Conservation (phyloP, 2,329 filamentous ascomycete genomes). For the Claviceps sp. region DNA sequence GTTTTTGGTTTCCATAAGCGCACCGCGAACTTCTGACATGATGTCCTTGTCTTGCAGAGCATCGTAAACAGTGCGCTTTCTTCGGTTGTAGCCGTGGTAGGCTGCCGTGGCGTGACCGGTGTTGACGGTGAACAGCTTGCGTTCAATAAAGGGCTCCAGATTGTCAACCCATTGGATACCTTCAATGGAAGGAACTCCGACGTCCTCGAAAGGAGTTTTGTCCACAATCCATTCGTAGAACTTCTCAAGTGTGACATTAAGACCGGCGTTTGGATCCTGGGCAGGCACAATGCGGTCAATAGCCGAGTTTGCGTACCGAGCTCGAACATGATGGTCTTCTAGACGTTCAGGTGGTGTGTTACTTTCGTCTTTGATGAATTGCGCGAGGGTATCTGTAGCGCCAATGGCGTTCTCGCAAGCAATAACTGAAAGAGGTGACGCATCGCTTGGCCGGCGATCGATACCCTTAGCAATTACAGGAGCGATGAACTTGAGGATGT, state of each 20-base stretch:
- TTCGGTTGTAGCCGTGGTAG: slow-evolving; percentile 82
- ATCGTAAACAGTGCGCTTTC: slow-evolving; percentile 82
- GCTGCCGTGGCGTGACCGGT: slow-evolving; percentile 92
- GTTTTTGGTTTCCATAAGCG: slow-evolving; percentile 71
- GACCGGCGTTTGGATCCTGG: slow-evolving; percentile 64
- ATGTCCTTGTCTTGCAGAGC: slow-evolving; percentile 72
- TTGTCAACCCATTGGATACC: slow-evolving; percentile 90
- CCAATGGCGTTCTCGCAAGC: slow-evolving; percentile 97
- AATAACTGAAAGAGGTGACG: slow-evolving; percentile 72
- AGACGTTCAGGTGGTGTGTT: slow-evolving; percentile 59
- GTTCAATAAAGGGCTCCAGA: slow-evolving; percentile 91
- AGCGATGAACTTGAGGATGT: slow-evolving; percentile 91
- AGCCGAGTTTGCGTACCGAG: slow-evolving; percentile 90
- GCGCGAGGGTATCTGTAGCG: slow-evolving; percentile 77
- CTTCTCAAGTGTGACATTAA: slow-evolving; percentile 92
- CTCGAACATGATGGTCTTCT: slow-evolving; percentile 55
- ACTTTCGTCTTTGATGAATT: slow-evolving; percentile 61
- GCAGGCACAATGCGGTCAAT: slow-evolving; percentile 97
- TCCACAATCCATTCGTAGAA: slow-evolving; percentile 99
- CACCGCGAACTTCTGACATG: slow-evolving; percentile 62
- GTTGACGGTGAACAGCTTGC: slow-evolving; percentile 99
- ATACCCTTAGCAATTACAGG: slow-evolving; percentile 92
- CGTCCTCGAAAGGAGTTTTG: slow-evolving; percentile 63
- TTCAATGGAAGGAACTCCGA: slow-evolving; percentile 54
- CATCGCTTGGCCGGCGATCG: slow-evolving; percentile 51